phyloP scores from a whole-genome alignment of 805 yeast species.

The Myxozyma neotropica region DNA sequence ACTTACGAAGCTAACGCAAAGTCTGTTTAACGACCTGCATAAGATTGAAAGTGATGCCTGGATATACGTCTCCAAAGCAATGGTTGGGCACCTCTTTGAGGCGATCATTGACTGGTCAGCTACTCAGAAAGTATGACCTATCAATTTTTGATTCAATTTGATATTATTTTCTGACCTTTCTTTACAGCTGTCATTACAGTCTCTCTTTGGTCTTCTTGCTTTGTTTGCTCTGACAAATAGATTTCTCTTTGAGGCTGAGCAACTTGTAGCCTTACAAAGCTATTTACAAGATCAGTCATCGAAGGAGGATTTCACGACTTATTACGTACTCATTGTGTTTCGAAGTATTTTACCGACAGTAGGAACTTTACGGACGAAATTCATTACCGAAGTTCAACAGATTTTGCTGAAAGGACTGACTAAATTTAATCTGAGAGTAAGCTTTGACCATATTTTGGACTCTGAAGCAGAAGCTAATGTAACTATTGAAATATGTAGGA shows the following conservation, averaged over 20 bases:
- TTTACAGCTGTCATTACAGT: conserved; percentile 40
- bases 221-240: conserved; percentile 57
- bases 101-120: conserved; percentile 44
- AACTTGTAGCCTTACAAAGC: conserved; percentile 65
- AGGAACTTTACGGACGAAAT: conserved; percentile 53
- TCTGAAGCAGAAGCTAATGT: no score
- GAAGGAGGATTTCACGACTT: conserved; percentile 49
- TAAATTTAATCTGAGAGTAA: conserved; percentile 52
- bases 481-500: conserved; percentile 45
- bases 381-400: conserved; percentile 52
- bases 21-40: conserved; percentile 2
- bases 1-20: conserved; percentile 12
- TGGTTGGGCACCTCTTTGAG: conserved; percentile 47
- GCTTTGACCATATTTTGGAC: background rate
- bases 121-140: conserved; percentile 23
- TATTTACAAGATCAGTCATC: conserved; percentile 55
- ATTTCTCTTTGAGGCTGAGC: conserved; percentile 63
- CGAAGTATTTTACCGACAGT: conserved; percentile 52
- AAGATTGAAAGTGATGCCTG: background rate
- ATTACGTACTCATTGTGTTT: conserved; percentile 58
- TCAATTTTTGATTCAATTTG: background rate
- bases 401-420: conserved; percentile 60
- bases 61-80: conserved; percentile 9
- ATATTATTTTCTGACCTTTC: background rate
- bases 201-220: conserved; percentile 55